phyloP scores from a whole-genome alignment of 2,329 filamentous ascomycete species.

The Paraphaeosphaeria sporulosa region DNA sequence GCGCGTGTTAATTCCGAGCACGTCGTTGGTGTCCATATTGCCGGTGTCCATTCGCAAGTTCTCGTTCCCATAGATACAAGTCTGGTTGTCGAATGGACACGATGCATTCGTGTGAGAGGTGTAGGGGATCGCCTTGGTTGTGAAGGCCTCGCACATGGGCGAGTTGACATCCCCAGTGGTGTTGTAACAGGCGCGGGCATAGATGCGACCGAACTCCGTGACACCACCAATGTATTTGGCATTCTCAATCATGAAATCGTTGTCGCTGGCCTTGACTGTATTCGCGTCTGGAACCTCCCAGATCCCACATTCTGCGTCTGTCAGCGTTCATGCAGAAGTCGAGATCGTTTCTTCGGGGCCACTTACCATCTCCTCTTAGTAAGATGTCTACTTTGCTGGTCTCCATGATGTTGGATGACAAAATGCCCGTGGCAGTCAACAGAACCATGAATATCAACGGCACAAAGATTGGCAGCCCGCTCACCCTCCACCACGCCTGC shows the following conservation, averaged over 20 bases:
- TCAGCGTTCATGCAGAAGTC: neutral
- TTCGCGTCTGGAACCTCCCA: conserved; percentile 13
- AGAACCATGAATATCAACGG: conserved; percentile 12
- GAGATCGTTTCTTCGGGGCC: neutral
- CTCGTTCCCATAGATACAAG: conserved; percentile 7
- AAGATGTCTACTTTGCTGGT: conserved; percentile 13
- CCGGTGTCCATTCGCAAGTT: conserved; percentile 19
- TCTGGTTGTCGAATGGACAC: conserved; percentile 16
- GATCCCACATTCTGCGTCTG: conserved; percentile 13
- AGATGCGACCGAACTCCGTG: conserved; percentile 15
- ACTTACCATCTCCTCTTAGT: conserved; percentile 9
- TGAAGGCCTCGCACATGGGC: conserved; percentile 17
- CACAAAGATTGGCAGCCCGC: conserved; percentile 9
- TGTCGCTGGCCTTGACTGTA: conserved; percentile 4
- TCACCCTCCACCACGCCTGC: conserved; percentile 6
- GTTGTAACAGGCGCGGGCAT: conserved; percentile 18
- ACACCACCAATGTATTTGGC: conserved; percentile 9
- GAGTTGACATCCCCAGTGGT: neutral
- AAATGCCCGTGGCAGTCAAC: conserved; percentile 15
- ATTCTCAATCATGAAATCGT: conserved; percentile 16
- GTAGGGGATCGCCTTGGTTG: conserved; percentile 9
- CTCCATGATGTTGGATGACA: conserved; percentile 18
- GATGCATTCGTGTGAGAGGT: conserved; percentile 5
- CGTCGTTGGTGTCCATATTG: conserved; percentile 14
- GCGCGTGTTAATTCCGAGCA: conserved; percentile 9